Percentiles rank a stretch among this genome's conserved stretches.
Conservation (phyloP, 1,284 basidiomycete species). For the Boletus mariae region DNA sequence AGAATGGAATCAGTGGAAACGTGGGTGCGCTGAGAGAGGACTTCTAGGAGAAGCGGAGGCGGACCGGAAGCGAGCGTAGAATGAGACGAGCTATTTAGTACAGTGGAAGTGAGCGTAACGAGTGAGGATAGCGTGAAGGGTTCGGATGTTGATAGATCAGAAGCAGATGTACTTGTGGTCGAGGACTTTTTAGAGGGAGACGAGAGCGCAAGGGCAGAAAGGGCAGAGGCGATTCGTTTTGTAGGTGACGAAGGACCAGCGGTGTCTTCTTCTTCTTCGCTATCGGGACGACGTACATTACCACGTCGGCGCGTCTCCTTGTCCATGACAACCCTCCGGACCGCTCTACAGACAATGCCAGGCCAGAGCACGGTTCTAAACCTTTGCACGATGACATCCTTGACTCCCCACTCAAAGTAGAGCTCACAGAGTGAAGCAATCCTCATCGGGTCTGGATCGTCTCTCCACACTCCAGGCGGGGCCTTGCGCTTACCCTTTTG, state of each 20-base stretch:
- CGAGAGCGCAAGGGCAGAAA: constrained; percentile 16
- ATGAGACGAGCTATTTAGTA: constrained; percentile 2
- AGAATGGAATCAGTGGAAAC: constrained; percentile 63
- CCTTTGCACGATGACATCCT: constrained; percentile 71
- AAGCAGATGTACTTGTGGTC: background rate
- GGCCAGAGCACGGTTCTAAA: constrained; percentile 78
- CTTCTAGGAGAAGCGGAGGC: constrained; percentile 39
- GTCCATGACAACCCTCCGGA: constrained; percentile 54
- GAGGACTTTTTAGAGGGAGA: constrained; percentile 17
- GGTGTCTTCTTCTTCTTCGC: background rate
- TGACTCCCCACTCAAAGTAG: constrained; percentile 88
- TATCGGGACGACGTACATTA: constrained; percentile 37
- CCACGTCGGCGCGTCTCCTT: constrained; percentile 7
- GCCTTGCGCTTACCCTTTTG: constrained; percentile 32
- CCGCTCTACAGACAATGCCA: constrained; percentile 58
- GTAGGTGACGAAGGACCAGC: constrained; percentile 14
- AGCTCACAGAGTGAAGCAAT: constrained; percentile 77
- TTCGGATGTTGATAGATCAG: constrained; percentile 7
- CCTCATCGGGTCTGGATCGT: constrained; percentile 68
- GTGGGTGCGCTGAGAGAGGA: constrained; percentile 49
- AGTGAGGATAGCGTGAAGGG: constrained; percentile 22
- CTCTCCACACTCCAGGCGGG: constrained; percentile 45
- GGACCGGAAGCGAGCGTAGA: constrained; percentile 6
- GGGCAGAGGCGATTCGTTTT: constrained; percentile 15
- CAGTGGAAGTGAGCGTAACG: constrained; percentile 9